Base-by-base conservation (phyloP, 345 rosid species). In the Psidium guajava region DNA sequence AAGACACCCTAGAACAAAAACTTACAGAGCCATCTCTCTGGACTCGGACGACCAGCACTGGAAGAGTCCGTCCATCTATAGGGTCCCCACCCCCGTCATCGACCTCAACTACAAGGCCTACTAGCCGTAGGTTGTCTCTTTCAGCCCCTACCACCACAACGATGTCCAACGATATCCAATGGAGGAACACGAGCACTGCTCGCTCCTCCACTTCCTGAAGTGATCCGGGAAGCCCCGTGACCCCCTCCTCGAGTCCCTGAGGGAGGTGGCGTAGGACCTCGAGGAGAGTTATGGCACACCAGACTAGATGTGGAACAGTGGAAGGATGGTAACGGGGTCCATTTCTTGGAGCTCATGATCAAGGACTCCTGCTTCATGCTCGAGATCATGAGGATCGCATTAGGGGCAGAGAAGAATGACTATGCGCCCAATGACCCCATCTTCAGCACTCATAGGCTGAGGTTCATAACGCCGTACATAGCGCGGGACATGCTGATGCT, bases 321-420 rank as follows among this genome's bases (percentile, higher is more conserved):
- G 82, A 80, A 44, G 27, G 18, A 44, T 9, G 15, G 64, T n/a
- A 5, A 44, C 16, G 81, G 9, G 0, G 15, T 28, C 50, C 28
- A 6, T 15, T 88, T 91, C 82, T 82, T 92, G 84, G 82, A 85
- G 81, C 22, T 92, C 85, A 92, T 91, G 94, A 88, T 91, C 58
- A 85, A 87, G 10, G 94, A 91, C 80, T 91, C 92, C 2, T 92
- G 93, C 64, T 92, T 92, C 87, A 87, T 91, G 92, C 89, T 91
- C 25, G 94, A 93, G 84, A 85, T 91, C 52, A 36, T 93, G 14
- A 85, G 89, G 8, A 24, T 53, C 3, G 36, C 36, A 36, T 36
- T 2, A 36, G 36, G 36, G 82, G 81, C 16, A 25, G 5, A 51
- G 54, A 3, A 3, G 5, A 3, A 13, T 36, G 90, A 88, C 42